Base-by-base conservation (phyloP, 805 yeast species). In the Martiniozyma abietophila region DNA sequence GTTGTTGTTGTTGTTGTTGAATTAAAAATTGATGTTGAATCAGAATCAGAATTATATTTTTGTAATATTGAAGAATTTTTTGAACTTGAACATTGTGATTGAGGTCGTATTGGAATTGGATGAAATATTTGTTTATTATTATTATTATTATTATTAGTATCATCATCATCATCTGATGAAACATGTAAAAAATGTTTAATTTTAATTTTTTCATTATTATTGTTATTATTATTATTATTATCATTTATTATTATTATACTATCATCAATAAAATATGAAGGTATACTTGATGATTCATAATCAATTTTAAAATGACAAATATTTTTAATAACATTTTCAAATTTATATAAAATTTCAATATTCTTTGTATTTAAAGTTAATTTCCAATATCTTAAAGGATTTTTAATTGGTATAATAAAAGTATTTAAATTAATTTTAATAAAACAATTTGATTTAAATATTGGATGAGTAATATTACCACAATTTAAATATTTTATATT, bases 301-400 rank as follows among this genome's bases (percentile, higher is more conserved):
- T 39, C 42, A 7, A 14, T 24, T 14, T 40, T 35, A 12, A 50
- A 43, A 25, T 47, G 45, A 11, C 49, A 33, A 24, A 49, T 41
- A 6, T 35, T 39, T 4, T 23, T 28, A 12, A 56, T 36, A 4
- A 46, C 25, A 2, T 16, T 17, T 38, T 59, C 64, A 32, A 66
- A 49, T 15, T 42, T 41, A 4, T 42, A 39, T 5, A 66, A 41
- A 2, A 51, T 49, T 7, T 41, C 35, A 1, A 37, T 32, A 29
- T 63, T 61, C 4, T 48, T 51, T 0, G 66, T 48, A 29, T 53
- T 56, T 5, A 71, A 45, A 23, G 59, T 55, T 8, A 72, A 61
- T 39, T 65, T 66, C 94, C 94, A 83, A 53, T 74, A 80, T 46
- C 89, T 59, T 42, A 75, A 79, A 0, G 94, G 94, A 46, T 80